A percentile compares a stretch with the other conserved stretches of the same genome.
Conservation (phyloP, 257 asterid genomes). For the Thymus quinquecostatus region DNA sequence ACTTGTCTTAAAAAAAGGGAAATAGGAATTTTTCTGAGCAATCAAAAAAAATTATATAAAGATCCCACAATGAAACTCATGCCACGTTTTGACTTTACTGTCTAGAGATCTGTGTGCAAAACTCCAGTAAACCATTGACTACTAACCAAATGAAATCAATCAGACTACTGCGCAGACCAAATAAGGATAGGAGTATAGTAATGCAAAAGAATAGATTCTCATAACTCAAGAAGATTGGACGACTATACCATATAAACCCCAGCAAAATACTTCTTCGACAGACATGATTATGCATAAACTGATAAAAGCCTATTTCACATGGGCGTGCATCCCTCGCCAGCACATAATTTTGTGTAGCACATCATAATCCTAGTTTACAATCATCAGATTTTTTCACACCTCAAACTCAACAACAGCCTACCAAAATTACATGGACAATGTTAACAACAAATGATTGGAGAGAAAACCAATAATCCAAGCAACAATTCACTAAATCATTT, state of each 20-base stretch:
- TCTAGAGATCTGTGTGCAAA: background rate
- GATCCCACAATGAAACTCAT: slow-evolving; percentile 11
- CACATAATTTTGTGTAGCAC: slow-evolving; percentile 17
- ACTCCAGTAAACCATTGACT: slow-evolving; percentile 3
- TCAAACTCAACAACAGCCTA: slow-evolving; percentile 3
- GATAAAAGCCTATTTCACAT: slow-evolving; percentile 15
- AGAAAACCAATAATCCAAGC: slow-evolving; percentile 15
- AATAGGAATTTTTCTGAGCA: background rate
- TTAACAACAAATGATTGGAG: slow-evolving; percentile 15
- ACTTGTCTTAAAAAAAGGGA: background rate
- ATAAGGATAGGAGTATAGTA: background rate
- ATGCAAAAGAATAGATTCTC: background rate
- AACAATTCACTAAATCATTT: slow-evolving; percentile 14
- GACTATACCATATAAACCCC: background rate
- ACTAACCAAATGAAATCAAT: background rate
- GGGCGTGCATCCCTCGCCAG: slow-evolving; percentile 5
- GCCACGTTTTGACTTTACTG: slow-evolving; percentile 1
- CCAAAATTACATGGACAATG: background rate
- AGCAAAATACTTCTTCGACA: slow-evolving; percentile 18
- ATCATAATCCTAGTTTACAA: slow-evolving; percentile 4
- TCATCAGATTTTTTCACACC: slow-evolving; percentile 7
- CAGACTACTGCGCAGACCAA: background rate
- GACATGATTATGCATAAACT: slow-evolving; percentile 11
- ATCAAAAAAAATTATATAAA: slow-evolving; percentile 2
- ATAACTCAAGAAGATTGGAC: background rate